These are phyloP conservation scores for Symbiotaphrina buchneri DNA, from an alignment of 495 filamentous ascomycete species.

Conservation along the genomic window DNA sequence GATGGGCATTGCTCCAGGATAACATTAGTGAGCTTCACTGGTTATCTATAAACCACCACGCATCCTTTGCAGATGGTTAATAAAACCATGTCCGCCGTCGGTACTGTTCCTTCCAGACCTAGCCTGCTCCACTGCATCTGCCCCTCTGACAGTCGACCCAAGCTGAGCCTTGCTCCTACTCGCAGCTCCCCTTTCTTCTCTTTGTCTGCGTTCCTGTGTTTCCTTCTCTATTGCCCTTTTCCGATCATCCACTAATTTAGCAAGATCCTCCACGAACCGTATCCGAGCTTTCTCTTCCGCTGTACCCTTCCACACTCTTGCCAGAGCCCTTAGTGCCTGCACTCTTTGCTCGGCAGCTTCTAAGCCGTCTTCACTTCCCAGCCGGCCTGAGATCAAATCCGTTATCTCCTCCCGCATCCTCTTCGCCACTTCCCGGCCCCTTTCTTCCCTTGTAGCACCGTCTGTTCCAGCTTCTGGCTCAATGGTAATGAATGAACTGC, in stretches of 20 bases:
- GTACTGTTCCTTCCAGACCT: slow-evolving; percentile 16
- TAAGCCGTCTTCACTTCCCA: slow-evolving; percentile 25
- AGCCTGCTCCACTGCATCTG: slow-evolving; percentile 4
- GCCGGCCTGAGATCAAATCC: slow-evolving; percentile 31
- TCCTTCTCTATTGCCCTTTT: slow-evolving; percentile 17
- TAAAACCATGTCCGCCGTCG: slow-evolving; percentile 45
- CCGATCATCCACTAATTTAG: slow-evolving; percentile 28
- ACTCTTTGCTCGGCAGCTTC: slow-evolving; percentile 51
- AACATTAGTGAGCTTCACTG: too few species aligned
- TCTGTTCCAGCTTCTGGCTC: slow-evolving; percentile 44
- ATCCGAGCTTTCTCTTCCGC: slow-evolving; percentile 72
- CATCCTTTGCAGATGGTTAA: slow-evolving; percentile 59
- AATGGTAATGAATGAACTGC: slow-evolving; percentile 61
- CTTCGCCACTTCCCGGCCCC: slow-evolving; percentile 50
- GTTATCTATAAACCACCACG: too few species aligned
- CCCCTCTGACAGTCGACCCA: slow-evolving; percentile 8
- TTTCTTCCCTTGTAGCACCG: slow-evolving; percentile 43
- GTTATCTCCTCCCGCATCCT: slow-evolving; percentile 49
- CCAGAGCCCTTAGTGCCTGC: slow-evolving; percentile 46
- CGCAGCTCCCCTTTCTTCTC: neutral
- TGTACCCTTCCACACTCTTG: slow-evolving; percentile 75
- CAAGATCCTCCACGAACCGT: slow-evolving; percentile 61
- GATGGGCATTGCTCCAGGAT: too few species aligned
- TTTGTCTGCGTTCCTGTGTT: neutral
- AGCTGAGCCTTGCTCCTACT: neutral